Evolutionary conservation across 257 asterid genomes (phyloP).

Genomic region (Craterostigma plantagineum): DNA sequence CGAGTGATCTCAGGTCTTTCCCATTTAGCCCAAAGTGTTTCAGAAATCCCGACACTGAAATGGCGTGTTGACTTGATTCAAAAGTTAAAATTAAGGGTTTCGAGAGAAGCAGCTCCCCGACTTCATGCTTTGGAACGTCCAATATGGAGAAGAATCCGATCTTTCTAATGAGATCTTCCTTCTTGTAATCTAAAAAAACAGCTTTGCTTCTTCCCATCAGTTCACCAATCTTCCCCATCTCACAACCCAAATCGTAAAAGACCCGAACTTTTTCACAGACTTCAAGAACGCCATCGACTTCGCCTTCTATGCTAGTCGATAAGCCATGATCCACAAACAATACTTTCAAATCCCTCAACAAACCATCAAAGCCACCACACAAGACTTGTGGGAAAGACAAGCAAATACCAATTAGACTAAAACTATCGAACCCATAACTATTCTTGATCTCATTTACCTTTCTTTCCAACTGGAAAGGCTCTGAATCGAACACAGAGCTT

Average conservation of each 20-base stretch:
- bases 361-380: constrained; percentile 17
- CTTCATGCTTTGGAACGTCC: constrained; percentile 22
- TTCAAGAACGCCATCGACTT: constrained; percentile 29
- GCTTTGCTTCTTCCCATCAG: constrained; percentile 28
- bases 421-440: constrained; percentile 22
- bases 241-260: constrained; percentile 44
- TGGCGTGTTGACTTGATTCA: constrained; percentile 19
- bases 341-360: constrained; percentile 29
- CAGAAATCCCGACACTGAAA: constrained; percentile 31
- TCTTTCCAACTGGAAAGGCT: constrained; percentile 11
- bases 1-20: constrained; percentile 17
- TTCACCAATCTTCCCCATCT: constrained; percentile 35
- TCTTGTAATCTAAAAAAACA: constrained; percentile 25
- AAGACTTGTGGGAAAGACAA: constrained; percentile 37
- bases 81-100: constrained; percentile 26
- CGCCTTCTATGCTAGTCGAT: constrained; percentile 19
- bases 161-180: constrained; percentile 28
- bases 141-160: constrained; percentile 30
- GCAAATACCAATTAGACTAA: constrained; percentile 29
- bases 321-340: constrained; percentile 29
- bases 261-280: constrained; percentile 29
- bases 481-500: constrained; percentile 10
- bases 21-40: constrained; percentile 24
- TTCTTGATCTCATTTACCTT: constrained; percentile 20
- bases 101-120: constrained; percentile 35